phyloP scores from a whole-genome alignment of 331 rosid genomes.

The Quercus tomentella region DNA sequence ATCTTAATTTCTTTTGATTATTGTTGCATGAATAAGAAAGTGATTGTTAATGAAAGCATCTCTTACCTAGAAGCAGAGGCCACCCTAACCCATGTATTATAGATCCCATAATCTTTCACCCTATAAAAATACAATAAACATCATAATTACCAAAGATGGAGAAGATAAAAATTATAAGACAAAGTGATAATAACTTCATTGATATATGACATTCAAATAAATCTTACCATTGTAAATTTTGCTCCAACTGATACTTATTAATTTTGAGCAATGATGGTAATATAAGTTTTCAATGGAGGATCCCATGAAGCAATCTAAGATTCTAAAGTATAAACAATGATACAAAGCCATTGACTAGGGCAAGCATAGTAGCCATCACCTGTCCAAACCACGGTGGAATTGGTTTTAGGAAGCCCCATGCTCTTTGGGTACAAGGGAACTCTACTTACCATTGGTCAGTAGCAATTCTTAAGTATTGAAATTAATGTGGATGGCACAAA shows the following conservation, averaged over 20 bases:
- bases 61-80: conserved; percentile 20
- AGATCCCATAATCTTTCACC: conserved; percentile 46
- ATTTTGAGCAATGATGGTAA: conserved; percentile 8
- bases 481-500: too few species aligned
- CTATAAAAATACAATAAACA: conserved; percentile 38
- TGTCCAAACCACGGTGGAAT: too few species aligned
- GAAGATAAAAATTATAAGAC: not conserved
- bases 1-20: conserved; percentile 8
- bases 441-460: too few species aligned
- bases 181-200: not conserved
- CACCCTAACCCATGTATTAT: conserved; percentile 46
- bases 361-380: too few species aligned
- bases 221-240: not conserved
- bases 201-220: not conserved
- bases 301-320: not conserved
- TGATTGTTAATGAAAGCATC: not conserved
- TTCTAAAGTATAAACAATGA: not conserved
- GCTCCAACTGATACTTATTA: not conserved
- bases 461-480: too few species aligned
- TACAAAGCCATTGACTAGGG: not conserved
- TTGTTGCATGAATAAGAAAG: not conserved
- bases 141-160: not conserved
- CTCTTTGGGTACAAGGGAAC: too few species aligned
- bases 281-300: conserved; percentile 1
- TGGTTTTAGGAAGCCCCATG: too few species aligned